Percentiles rank a stretch among this genome's conserved stretches.
These are phyloP conservation scores for Termitomyces sp. DNA, from an alignment of 768 basidiomycete species.

Conservation along the genomic window DNA sequence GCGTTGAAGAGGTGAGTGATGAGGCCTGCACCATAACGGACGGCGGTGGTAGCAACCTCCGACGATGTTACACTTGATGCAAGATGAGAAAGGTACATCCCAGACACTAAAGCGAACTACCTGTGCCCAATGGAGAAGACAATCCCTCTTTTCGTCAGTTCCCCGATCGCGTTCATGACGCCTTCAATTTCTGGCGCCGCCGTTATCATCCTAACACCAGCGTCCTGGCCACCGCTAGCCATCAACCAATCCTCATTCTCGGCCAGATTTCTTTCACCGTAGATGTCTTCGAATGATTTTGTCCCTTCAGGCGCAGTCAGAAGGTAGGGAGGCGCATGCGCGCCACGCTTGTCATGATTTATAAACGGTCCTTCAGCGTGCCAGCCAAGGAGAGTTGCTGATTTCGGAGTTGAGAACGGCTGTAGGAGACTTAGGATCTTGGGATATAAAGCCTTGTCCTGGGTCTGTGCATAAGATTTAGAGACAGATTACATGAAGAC, in stretches of 20 bases:
- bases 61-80: constrained; percentile 63
- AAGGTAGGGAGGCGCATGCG: constrained; percentile 69
- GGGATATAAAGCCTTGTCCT: constrained; percentile 71
- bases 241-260: constrained; percentile 67
- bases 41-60: constrained; percentile 64
- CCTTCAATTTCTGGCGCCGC: constrained; percentile 85
- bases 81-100: constrained; percentile 1
- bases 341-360: constrained; percentile 76
- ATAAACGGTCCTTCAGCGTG: constrained; percentile 92
- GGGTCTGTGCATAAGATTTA: constrained; percentile 45
- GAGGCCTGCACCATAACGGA: constrained; percentile 70
- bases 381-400: constrained; percentile 81
- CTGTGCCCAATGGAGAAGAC: constrained; percentile 88
- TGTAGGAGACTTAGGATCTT: constrained; percentile 62
- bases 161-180: constrained; percentile 64
- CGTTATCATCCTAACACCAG: constrained; percentile 76
- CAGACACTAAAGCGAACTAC: constrained; percentile 29
- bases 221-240: constrained; percentile 36
- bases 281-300: constrained; percentile 66
- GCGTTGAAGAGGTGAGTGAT: constrained; percentile 94
- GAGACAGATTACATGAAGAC: neutral
- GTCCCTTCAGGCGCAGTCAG: constrained; percentile 58
- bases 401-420: constrained; percentile 57
- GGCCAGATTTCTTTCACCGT: constrained; percentile 60
- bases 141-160: constrained; percentile 59